A percentile compares a stretch with the other conserved stretches of the same genome.
phyloP scores from a whole-genome alignment of 139 green algal species.

The Chlamydomonas sphaeroides region DNA sequence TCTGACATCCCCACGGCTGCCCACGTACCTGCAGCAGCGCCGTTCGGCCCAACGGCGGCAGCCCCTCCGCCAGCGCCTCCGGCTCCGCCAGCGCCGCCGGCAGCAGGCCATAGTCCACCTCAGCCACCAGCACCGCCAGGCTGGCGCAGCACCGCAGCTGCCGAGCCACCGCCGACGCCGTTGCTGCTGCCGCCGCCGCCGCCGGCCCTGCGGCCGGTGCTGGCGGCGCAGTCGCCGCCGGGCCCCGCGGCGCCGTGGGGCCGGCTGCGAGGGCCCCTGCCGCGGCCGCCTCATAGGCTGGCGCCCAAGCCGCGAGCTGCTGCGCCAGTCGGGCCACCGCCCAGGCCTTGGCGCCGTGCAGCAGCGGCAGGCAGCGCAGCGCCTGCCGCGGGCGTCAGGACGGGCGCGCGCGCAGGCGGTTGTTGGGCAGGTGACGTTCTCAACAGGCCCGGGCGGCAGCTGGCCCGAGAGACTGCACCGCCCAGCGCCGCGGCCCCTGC shows the following conservation, averaged over 20 bases:
- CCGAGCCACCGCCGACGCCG: too few relatives aligned
- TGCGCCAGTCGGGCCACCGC: neutral
- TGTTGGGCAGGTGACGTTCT: neutral
- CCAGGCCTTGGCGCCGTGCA: slow-evolving; percentile 21
- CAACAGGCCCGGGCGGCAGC: too few relatives aligned
- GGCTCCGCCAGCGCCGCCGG: neutral
- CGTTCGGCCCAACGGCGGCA: neutral
- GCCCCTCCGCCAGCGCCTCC: neutral
- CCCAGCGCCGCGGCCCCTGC: too few relatives aligned
- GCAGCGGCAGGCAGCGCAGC: neutral
- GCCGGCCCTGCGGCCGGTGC: neutral
- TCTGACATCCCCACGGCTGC: too few relatives aligned
- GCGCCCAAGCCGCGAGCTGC: neutral
- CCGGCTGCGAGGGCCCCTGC: neutral
- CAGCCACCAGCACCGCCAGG: neutral
- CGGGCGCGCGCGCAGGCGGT: neutral
- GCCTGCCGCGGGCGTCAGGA: neutral
- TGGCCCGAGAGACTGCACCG: too few relatives aligned
- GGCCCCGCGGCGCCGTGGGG: neutral
- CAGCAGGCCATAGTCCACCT: slow-evolving; percentile 7
- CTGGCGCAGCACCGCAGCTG: neutral
- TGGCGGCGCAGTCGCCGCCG: neutral
- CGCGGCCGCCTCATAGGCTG: too few relatives aligned
- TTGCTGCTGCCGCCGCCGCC: too few relatives aligned
- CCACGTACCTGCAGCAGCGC: too few relatives aligned